phyloP scores from a whole-genome alignment of 116 monocot genomes.

The Dioscorea cayenensis region DNA sequence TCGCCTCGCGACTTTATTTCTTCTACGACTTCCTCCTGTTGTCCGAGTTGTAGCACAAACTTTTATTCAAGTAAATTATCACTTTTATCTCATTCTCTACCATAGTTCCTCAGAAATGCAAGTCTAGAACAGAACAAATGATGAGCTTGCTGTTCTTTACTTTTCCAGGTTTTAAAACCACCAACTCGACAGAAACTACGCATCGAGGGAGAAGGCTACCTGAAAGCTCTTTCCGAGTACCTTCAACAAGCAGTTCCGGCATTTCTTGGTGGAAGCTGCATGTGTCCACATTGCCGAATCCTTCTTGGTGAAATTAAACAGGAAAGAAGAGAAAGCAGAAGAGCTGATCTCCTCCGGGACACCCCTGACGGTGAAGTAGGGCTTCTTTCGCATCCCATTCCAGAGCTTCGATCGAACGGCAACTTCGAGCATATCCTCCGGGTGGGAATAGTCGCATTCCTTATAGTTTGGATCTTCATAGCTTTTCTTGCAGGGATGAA shows the following conservation, averaged over 20 bases:
- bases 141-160: neutral
- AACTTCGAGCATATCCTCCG: conserved; percentile 43
- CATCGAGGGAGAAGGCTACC: conserved; percentile 43
- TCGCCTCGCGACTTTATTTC: conserved; percentile 60
- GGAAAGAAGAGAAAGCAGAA: neutral
- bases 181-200: conserved; percentile 49
- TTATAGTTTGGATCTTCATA: conserved; percentile 60
- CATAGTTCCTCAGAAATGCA: neutral
- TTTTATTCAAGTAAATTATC: conserved; percentile 60
- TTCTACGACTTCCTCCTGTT: conserved; percentile 70
- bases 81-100: neutral
- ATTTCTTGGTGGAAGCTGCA: conserved; percentile 65
- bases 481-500: conserved; percentile 57
- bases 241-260: conserved; percentile 38
- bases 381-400: neutral
- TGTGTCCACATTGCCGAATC: conserved; percentile 41
- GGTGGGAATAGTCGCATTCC: conserved; percentile 42
- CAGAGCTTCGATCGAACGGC: conserved; percentile 12
- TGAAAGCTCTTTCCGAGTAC: conserved; percentile 36
- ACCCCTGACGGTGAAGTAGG: conserved; percentile 2
- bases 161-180: conserved; percentile 50
- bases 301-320: conserved; percentile 5
- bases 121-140: neutral
- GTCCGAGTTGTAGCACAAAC: conserved; percentile 62
- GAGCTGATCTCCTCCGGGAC: neutral